These are phyloP conservation scores for Rhododendron mucronatum DNA, from an alignment of 148 eudicot genomes.

Conservation along the genomic window DNA sequence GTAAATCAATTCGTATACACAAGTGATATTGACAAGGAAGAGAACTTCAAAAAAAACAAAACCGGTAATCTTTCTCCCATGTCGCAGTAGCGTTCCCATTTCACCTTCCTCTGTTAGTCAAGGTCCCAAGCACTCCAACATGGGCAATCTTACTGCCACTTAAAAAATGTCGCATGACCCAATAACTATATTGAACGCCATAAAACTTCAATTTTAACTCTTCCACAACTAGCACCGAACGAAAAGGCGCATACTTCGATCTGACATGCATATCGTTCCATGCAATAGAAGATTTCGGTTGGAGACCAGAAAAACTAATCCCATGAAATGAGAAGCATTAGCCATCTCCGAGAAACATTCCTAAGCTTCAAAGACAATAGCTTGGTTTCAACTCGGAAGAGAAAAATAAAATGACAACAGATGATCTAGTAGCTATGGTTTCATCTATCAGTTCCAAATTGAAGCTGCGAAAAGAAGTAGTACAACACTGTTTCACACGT, in stretches of 20 bases:
- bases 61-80: neutral
- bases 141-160: neutral
- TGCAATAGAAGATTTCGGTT: neutral
- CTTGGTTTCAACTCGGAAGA: neutral
- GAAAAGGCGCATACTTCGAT: neutral
- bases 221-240: neutral
- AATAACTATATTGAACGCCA: neutral
- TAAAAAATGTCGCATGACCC: neutral
- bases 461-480: neutral
- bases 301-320: neutral
- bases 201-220: neutral
- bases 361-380: neutral
- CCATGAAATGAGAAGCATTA: neutral
- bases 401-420: neutral
- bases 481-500: neutral
- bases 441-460: too few species aligned
- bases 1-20: neutral
- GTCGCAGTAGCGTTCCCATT: neutral
- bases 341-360: neutral
- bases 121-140: neutral
- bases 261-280: neutral
- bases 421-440: neutral
- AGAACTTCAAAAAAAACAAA: neutral
- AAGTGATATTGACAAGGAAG: neutral
- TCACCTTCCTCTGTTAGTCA: neutral